These are phyloP conservation scores for Penicillium lividum DNA, from an alignment of 495 filamentous ascomycete species.

Conservation along the genomic window DNA sequence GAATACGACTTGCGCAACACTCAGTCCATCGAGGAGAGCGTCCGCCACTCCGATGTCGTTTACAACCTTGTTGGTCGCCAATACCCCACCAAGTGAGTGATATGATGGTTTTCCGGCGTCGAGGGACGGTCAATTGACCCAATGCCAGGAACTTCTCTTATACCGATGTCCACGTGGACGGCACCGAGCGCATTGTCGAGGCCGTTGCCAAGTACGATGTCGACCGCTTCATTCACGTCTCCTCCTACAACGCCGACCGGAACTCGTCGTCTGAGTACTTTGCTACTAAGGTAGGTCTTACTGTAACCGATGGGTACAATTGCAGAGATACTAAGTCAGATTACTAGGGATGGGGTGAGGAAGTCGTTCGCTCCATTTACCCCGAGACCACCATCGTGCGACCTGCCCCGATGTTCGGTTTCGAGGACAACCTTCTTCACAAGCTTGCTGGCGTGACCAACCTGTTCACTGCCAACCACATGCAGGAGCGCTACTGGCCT, in stretches of 20 bases:
- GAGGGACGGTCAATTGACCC: slow-evolving; percentile 28
- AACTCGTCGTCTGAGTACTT: slow-evolving; percentile 84
- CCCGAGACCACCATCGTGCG: slow-evolving; percentile 98
- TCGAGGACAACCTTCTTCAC: slow-evolving; percentile 89
- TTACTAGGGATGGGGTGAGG: slow-evolving; percentile 72
- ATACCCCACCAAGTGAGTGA: slow-evolving; percentile 89
- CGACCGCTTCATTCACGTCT: slow-evolving; percentile 96
- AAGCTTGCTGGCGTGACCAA: slow-evolving; percentile 77
- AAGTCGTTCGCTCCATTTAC: slow-evolving; percentile 84
- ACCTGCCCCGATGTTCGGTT: slow-evolving; percentile 90
- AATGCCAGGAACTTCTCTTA: slow-evolving; percentile 80
- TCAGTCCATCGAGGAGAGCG: slow-evolving; percentile 91
- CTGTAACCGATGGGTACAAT: neutral
- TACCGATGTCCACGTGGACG: slow-evolving; percentile 91
- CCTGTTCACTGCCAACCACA: slow-evolving; percentile 84
- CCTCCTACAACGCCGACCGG: slow-evolving; percentile 85
- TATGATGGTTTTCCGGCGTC: neutral
- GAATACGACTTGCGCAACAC: slow-evolving; percentile 97
- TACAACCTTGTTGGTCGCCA: slow-evolving; percentile 93
- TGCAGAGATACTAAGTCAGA: slow-evolving; percentile 19
- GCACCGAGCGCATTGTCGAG: slow-evolving; percentile 90
- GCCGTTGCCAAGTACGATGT: slow-evolving; percentile 98
- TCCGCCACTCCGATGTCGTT: slow-evolving; percentile 94
- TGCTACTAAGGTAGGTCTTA: slow-evolving; percentile 71
- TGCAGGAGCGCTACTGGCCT: slow-evolving; percentile 88